These are phyloP conservation scores for Pterulicium gracile DNA, from an alignment of 1,284 basidiomycete genomes.

Conservation along the genomic window DNA sequence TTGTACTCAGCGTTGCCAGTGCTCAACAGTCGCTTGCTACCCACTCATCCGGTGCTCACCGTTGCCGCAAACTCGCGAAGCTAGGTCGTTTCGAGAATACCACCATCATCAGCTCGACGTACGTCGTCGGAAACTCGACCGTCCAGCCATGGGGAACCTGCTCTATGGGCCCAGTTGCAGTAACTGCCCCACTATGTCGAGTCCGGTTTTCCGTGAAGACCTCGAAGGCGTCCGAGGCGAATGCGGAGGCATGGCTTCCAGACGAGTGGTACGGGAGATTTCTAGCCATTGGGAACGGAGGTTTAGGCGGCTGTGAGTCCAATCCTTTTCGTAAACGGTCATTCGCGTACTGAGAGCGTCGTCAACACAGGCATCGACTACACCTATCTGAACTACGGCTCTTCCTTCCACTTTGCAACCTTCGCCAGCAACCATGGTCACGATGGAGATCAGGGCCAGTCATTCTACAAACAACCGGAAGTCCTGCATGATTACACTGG, in stretches of 20 bases:
- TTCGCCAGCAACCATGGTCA: conserved; percentile 20
- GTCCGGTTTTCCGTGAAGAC: not conserved
- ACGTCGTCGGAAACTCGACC: not conserved
- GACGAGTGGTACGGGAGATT: conserved; percentile 16
- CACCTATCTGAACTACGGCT: conserved; percentile 13
- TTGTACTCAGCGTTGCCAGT: too few species aligned
- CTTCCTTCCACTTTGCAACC: conserved; percentile 14
- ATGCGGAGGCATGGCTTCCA: conserved; percentile 13
- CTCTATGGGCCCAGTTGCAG: not conserved
- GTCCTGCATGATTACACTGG: conserved; percentile 18
- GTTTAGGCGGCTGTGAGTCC: conserved; percentile 2
- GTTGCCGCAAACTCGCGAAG: not conserved
- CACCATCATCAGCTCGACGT: not conserved
- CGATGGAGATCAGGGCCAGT: conserved; percentile 13
- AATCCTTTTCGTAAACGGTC: not conserved
- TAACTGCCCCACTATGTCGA: not conserved
- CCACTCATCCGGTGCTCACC: too few species aligned
- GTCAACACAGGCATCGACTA: conserved; percentile 17
- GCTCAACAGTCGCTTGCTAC: too few species aligned
- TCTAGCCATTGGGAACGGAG: conserved; percentile 15
- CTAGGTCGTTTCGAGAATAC: not conserved
- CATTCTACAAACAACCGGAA: conserved; percentile 16
- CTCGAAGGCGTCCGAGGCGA: not conserved
- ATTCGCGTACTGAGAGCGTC: not conserved
- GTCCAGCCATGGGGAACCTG: not conserved